Conservation (phyloP, 163 green algal genomes). For the Chloromonas sp. region DNA sequence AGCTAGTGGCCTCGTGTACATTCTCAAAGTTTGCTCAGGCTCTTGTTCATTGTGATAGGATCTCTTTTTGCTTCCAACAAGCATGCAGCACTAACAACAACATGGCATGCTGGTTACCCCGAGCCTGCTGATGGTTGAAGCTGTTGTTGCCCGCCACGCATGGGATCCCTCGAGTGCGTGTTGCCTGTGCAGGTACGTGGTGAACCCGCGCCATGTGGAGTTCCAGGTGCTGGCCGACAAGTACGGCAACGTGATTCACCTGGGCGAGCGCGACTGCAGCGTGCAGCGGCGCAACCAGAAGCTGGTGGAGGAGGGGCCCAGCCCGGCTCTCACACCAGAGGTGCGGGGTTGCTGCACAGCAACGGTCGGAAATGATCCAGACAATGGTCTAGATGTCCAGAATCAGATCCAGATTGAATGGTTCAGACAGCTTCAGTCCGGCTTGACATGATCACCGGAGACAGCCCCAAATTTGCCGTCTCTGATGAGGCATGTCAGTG, state of each 20-base stretch:
- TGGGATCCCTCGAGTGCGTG: neutral
- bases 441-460: too few species aligned
- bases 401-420: too few species aligned
- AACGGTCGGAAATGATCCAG: too few species aligned
- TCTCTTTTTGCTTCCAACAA: neutral
- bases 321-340: conserved; percentile 78
- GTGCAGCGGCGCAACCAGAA: conserved; percentile 95
- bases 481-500: too few species aligned
- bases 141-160: neutral
- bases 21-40: too few species aligned
- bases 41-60: neutral
- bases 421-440: too few species aligned
- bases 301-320: conserved; percentile 92
- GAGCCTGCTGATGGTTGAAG: neutral
- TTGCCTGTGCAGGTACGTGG: conserved; percentile 47
- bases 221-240: conserved; percentile 95
- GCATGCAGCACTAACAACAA: neutral
- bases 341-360: conserved; percentile 29
- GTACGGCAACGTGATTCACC: conserved; percentile 90
- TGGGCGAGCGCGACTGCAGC: conserved; percentile 93
- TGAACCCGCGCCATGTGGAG: conserved; percentile 92
- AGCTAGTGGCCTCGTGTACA: too few species aligned
- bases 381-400: too few species aligned
- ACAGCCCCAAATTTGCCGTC: too few species aligned
- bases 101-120: too few species aligned